phyloP scores from a whole-genome alignment of 495 filamentous ascomycete species.

The Diplogelasinospora grovesii region DNA sequence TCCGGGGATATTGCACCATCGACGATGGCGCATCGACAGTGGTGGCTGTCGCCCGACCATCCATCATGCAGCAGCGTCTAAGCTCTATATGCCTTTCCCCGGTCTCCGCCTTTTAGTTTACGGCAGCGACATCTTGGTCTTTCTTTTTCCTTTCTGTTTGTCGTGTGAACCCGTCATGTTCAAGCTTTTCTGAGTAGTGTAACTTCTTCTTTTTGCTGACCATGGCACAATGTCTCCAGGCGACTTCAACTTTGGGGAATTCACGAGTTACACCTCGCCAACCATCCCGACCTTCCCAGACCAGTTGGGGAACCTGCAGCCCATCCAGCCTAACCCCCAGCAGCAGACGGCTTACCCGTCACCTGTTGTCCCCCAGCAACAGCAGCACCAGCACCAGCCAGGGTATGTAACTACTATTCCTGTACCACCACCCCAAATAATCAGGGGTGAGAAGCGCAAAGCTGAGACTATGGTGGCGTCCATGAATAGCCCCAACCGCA shows the following conservation, averaged over 20 bases:
- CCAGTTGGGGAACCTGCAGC: slow-evolving; percentile 36
- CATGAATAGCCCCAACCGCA: slow-evolving; percentile 28
- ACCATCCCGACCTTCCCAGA: slow-evolving; percentile 40
- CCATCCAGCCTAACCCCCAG: slow-evolving; percentile 41
- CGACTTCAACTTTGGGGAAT: slow-evolving; percentile 44
- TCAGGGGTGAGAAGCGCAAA: slow-evolving; percentile 49
- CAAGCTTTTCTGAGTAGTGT: no score
- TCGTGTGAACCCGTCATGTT: slow-evolving; percentile 6
- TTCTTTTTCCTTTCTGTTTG: slow-evolving; percentile 9
- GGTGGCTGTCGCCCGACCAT: slow-evolving; percentile 12
- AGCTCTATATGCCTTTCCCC: slow-evolving; percentile 20
- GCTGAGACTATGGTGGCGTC: slow-evolving; percentile 35
- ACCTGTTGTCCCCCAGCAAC: slow-evolving; percentile 32
- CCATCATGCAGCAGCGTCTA: slow-evolving; percentile 10
- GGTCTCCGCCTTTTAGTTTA: slow-evolving; percentile 24
- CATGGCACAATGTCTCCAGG: slow-evolving; percentile 45
- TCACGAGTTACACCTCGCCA: slow-evolving; percentile 40
- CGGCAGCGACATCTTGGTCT: slow-evolving; percentile 17
- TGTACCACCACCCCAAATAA: slow-evolving; percentile 23
- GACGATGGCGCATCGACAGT: slow-evolving; percentile 25
- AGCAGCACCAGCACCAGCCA: slow-evolving; percentile 34
- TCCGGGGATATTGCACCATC: slow-evolving; percentile 29
- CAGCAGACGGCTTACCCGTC: slow-evolving; percentile 32
- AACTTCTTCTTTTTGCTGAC: slow-evolving; percentile 28
- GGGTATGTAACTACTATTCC: slow-evolving; percentile 37